phyloP scores from a whole-genome alignment of 1,284 basidiomycete genomes.

The Puccinia polysora region DNA sequence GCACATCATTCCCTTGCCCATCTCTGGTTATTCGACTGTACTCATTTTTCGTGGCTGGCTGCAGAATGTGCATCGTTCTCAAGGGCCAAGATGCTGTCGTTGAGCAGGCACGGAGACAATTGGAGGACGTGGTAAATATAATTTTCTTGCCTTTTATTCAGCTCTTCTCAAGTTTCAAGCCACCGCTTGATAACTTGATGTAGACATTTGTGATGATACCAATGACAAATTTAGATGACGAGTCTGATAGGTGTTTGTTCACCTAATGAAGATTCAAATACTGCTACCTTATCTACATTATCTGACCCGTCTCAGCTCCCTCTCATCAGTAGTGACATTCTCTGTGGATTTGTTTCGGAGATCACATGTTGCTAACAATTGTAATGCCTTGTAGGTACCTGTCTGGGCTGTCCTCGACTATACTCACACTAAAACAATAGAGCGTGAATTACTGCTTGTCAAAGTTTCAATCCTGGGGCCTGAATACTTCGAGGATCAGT shows the following conservation, averaged over 20 bases:
- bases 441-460: slow-evolving; percentile 79
- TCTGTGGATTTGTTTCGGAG: not conserved
- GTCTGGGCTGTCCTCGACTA: slow-evolving; percentile 97
- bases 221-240: slow-evolving; percentile 23
- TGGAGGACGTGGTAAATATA: slow-evolving; percentile 78
- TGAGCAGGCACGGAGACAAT: slow-evolving; percentile 87
- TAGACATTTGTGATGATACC: too few species aligned
- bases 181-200: too few species aligned
- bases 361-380: not conserved
- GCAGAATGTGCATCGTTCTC: slow-evolving; percentile 86
- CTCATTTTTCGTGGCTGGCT: not conserved
- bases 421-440: slow-evolving; percentile 76
- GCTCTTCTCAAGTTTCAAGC: too few species aligned
- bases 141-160: not conserved
- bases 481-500: slow-evolving; percentile 89
- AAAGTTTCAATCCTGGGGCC: slow-evolving; percentile 95
- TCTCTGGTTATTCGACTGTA: not conserved
- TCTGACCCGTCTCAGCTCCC: too few species aligned
- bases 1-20: not conserved
- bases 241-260: slow-evolving; percentile 2
- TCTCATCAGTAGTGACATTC: too few species aligned
- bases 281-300: slow-evolving; percentile 18
- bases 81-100: slow-evolving; percentile 95
- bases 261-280: slow-evolving; percentile 14
- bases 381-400: too few species aligned